Evolutionary conservation across 192 early-diverging fungal species (phyloP).

Genomic region (Coemansia sp.): DNA sequence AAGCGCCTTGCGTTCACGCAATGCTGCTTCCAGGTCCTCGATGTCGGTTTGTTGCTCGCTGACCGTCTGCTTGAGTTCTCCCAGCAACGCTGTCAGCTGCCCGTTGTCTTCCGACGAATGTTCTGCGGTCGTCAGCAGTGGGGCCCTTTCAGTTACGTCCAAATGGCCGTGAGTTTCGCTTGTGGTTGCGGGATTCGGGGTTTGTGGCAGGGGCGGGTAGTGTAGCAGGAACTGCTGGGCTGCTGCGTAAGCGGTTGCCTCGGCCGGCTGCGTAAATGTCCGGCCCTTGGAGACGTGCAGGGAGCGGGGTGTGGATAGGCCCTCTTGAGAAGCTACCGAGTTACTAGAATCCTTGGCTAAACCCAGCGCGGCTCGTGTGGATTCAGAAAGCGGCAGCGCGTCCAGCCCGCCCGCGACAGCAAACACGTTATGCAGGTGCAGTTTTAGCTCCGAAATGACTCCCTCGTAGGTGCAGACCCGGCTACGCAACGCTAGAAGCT

Average conservation of each 20-base stretch:
- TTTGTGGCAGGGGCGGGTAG: not conserved
- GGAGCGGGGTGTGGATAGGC: not conserved
- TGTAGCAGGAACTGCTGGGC: not conserved
- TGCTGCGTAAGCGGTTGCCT: not conserved
- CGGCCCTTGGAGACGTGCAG: not conserved
- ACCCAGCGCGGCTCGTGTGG: constrained; percentile 7
- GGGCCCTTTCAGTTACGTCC: too few species aligned
- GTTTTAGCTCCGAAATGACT: constrained; percentile 18
- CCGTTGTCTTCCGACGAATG: not conserved
- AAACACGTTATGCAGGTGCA: constrained; percentile 28
- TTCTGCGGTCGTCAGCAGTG: too few species aligned
- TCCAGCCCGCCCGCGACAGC: constrained; percentile 25
- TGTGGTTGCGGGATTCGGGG: not conserved
- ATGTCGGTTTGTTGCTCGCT: constrained; percentile 31
- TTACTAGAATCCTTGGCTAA: not conserved
- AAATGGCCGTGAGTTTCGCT: too few species aligned
- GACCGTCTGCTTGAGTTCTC: constrained; percentile 17
- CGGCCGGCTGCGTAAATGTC: not conserved
- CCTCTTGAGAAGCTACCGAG: not conserved
- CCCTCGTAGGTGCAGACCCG: constrained; percentile 9
- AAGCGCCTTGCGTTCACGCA: constrained; percentile 21
- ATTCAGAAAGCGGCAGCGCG: constrained; percentile 17
- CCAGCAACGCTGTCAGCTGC: constrained; percentile 2
- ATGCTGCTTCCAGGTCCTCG: constrained; percentile 22
- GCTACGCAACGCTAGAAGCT: constrained; percentile 27